Base-by-base conservation (phyloP, 2,329 filamentous ascomycete genomes). In the Catunica adiposa region DNA sequence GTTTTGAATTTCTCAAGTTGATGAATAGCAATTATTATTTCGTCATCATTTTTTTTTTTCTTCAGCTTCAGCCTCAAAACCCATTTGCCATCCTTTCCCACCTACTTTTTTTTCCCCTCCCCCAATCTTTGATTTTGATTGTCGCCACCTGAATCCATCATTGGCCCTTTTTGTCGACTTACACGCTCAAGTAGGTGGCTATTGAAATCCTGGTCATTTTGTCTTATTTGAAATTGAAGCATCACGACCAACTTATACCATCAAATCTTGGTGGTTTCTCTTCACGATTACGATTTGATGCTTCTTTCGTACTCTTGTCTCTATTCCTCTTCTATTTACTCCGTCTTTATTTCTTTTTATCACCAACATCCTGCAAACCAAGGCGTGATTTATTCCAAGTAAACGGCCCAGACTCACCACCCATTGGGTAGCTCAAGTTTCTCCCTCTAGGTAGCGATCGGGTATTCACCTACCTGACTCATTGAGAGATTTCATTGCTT, bases 21-120 rank as follows among this genome's bases (percentile, higher is more conserved):
- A 34, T 34, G 29, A 34, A 34, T 34, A n/a, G 29, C 26, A 22
- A 40, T 50, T 51, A 44, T 52, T 54, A 14, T 44, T 37, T 53
- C 14, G 11, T 5, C 5, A 11, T 34, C 42, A 37, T 51, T 54
- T 48, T 48, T 54, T 34, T 20, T n/a, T 53, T 22, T 53, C 23
- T 42, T 40, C 23, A 48, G 15, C 23, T 47, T 37, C n/a, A 22
- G 3, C 22, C 46, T 53, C 11, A 15, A 17, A 51, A 38, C 38
- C 15, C 23, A 37, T 47, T 29, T 56, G 50, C 38, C 17, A 50
- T 58, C 29, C 6, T 23, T 54, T 31, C 26, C 31, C 52, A 29
- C 46, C 26, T 14, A 42, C 9, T n/a, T 42, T 58, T 34, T 55
- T 25, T 50, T 58, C 29, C n/a, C n/a, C n/a, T n/a, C n/a, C n/a